phyloP scores from a whole-genome alignment of 2,329 filamentous ascomycete species.

The Gaeumannomyces tritici region DNA sequence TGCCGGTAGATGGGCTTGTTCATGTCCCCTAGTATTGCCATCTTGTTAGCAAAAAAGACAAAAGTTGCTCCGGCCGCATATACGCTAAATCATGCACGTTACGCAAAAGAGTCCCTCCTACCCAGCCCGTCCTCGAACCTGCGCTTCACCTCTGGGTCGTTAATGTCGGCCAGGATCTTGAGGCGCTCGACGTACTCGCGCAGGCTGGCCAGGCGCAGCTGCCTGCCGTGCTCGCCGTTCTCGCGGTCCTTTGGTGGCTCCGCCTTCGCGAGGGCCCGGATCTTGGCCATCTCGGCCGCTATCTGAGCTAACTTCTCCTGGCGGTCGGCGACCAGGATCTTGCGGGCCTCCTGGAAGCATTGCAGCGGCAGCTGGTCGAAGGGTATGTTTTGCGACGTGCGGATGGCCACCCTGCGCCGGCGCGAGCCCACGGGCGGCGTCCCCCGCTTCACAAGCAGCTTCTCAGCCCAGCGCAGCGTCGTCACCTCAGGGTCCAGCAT shows the following conservation, averaged over 20 bases:
- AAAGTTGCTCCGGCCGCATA: too few relatives aligned
- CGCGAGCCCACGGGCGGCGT: slow-evolving; percentile 72
- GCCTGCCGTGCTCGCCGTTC: slow-evolving; percentile 53
- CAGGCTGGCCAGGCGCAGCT: slow-evolving; percentile 60
- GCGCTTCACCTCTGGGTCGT: slow-evolving; percentile 89
- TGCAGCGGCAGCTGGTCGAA: slow-evolving; percentile 95
- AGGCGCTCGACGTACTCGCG: slow-evolving; percentile 62
- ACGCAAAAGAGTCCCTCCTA: slow-evolving; percentile 26
- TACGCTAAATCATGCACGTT: too few relatives aligned
- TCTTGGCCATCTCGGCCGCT: slow-evolving; percentile 53
- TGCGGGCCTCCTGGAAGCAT: slow-evolving; percentile 92
- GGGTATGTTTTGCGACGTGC: slow-evolving; percentile 56
- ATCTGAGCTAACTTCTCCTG: slow-evolving; percentile 72
- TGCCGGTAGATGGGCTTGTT: slow-evolving; percentile 91
- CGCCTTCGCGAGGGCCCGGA: slow-evolving; percentile 56
- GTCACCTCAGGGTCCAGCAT: slow-evolving; percentile 61
- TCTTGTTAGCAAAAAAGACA: too few relatives aligned
- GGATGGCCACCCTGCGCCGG: slow-evolving; percentile 67
- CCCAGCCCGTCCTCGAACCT: slow-evolving; percentile 86
- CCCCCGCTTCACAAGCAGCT: slow-evolving; percentile 57
- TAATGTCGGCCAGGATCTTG: slow-evolving; percentile 88
- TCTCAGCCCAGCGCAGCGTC: slow-evolving; percentile 53
- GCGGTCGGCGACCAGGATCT: slow-evolving; percentile 70
- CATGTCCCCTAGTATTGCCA: slow-evolving; percentile 95
- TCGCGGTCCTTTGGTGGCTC: slow-evolving; percentile 37